Evolutionary conservation across 805 yeast genomes (phyloP).

Genomic region (Hanseniaspora taiwanica): DNA sequence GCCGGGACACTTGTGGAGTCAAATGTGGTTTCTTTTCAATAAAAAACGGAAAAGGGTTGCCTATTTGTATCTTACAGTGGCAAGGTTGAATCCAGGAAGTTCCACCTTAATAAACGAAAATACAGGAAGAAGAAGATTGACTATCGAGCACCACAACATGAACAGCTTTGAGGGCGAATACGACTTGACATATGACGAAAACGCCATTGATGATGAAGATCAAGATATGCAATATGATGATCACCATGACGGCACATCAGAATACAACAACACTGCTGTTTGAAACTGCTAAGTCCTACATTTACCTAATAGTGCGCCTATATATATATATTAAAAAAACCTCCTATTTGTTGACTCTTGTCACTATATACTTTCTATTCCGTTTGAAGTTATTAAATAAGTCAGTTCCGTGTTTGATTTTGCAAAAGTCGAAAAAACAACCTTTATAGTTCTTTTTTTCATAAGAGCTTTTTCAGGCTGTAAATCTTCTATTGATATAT

Average conservation of each 20-base stretch:
- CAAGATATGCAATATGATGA: conserved; percentile 20
- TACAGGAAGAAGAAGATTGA: conserved; percentile 16
- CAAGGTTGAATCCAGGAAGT: conserved; percentile 26
- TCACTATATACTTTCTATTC: conserved; percentile 17
- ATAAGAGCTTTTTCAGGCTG: conserved; percentile 10
- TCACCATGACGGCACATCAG: too few species aligned
- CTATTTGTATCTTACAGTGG: conserved; percentile 58
- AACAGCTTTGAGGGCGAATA: conserved; percentile 32
- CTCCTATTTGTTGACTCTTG: conserved; percentile 22
- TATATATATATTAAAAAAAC: too few species aligned
- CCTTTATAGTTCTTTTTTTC: conserved; percentile 23
- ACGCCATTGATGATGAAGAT: conserved; percentile 27
- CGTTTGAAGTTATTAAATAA: conserved; percentile 16
- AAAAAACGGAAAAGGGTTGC: conserved; percentile 87
- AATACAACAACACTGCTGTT: too few species aligned
- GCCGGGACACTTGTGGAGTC: conserved; percentile 29
- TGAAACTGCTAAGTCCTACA: too few species aligned
- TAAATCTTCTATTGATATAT: conserved; percentile 4
- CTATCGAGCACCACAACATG: conserved; percentile 27
- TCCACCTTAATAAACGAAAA: conserved; percentile 11
- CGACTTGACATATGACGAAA: conserved; percentile 26
- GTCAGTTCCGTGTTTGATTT: conserved; percentile 11
- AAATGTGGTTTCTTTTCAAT: conserved; percentile 86
- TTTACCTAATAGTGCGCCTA: too few species aligned
- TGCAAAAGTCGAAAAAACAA: conserved; percentile 29